A percentile compares a stretch with the other conserved stretches of the same genome.
These are phyloP conservation scores for Oehlia diaphana DNA, from an alignment of 192 early-diverging fungal species.

Conservation along the genomic window DNA sequence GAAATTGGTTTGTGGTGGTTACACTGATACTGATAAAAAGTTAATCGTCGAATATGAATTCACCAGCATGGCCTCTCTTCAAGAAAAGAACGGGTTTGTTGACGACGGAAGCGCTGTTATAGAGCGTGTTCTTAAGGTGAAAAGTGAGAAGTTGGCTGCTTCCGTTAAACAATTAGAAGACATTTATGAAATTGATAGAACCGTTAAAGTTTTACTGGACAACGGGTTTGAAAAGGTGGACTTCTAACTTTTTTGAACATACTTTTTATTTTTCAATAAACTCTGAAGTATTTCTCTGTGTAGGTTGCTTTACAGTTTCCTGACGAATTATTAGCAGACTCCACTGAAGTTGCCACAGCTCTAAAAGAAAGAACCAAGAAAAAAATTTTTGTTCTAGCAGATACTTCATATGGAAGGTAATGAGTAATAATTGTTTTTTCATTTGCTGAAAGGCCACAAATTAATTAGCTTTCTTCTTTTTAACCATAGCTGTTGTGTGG, in stretches of 20 bases:
- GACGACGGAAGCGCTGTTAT: conserved; percentile 72
- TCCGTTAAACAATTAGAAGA: conserved; percentile 33
- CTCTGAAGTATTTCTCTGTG: background rate
- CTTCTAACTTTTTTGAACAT: conserved; percentile 20
- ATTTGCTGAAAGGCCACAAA: background rate
- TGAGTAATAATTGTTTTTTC: background rate
- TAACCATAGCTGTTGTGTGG: conserved; percentile 87
- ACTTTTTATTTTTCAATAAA: background rate
- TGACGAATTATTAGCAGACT: conserved; percentile 76
- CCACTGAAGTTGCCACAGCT: conserved; percentile 59
- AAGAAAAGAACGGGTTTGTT: conserved; percentile 60
- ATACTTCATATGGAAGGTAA: conserved; percentile 91
- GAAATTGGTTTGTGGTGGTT: background rate
- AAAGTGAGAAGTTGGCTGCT: conserved; percentile 31
- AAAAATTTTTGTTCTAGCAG: conserved; percentile 80
- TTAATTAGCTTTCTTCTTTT: background rate
- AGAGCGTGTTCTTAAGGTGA: conserved; percentile 47
- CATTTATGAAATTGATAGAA: conserved; percentile 68
- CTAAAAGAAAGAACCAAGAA: conserved; percentile 52
- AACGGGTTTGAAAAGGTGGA: conserved; percentile 46
- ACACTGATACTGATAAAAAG: background rate
- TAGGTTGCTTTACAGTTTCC: conserved; percentile 91
- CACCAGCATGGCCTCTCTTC: conserved; percentile 35
- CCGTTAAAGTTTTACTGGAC: conserved; percentile 48
- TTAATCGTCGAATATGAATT: background rate